A percentile compares a stretch with the other conserved stretches of the same genome.
These are phyloP conservation scores for Penicillium macrosclerotiorum DNA, from an alignment of 495 filamentous ascomycete genomes.

Conservation along the genomic window DNA sequence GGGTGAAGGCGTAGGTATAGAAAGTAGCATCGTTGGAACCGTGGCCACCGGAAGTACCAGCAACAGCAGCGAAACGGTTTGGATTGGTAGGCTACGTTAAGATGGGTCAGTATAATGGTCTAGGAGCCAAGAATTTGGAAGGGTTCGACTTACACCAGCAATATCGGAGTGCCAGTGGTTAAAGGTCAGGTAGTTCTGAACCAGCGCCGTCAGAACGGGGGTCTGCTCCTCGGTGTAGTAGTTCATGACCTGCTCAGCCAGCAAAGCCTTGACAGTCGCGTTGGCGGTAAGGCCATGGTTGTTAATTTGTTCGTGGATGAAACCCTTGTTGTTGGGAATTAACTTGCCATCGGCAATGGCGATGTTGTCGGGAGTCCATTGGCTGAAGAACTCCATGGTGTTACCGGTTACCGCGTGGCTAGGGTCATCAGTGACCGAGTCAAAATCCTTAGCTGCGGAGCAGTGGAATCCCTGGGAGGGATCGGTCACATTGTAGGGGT, in stretches of 20 bases:
- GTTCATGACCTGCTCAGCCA: conserved; percentile 46
- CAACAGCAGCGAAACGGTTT: conserved; percentile 44
- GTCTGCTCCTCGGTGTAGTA: conserved; percentile 52
- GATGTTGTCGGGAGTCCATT: conserved; percentile 39
- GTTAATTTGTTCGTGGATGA: conserved; percentile 47
- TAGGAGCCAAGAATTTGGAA: neutral
- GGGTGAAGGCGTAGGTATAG: conserved; percentile 32
- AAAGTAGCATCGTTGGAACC: conserved; percentile 47
- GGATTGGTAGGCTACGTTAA: conserved; percentile 41
- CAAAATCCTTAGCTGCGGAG: conserved; percentile 38
- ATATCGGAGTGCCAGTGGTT: conserved; percentile 52
- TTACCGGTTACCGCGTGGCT: conserved; percentile 49
- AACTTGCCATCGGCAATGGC: conserved; percentile 35
- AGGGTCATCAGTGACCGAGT: conserved; percentile 48
- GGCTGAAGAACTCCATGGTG: conserved; percentile 51
- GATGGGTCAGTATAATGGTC: neutral
- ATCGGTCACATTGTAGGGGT: conserved; percentile 42
- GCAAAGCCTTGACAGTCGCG: conserved; percentile 31
- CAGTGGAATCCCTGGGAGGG: conserved; percentile 35
- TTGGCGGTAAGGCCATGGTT: conserved; percentile 29
- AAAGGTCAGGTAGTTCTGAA: conserved; percentile 51
- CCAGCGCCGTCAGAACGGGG: conserved; percentile 44
- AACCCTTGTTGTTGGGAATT: conserved; percentile 38
- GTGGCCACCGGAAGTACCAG: conserved; percentile 47
- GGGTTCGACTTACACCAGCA: conserved; percentile 45